Conservation (phyloP, 2,329 filamentous ascomycete species). For the Aspergillus ochraceus region DNA sequence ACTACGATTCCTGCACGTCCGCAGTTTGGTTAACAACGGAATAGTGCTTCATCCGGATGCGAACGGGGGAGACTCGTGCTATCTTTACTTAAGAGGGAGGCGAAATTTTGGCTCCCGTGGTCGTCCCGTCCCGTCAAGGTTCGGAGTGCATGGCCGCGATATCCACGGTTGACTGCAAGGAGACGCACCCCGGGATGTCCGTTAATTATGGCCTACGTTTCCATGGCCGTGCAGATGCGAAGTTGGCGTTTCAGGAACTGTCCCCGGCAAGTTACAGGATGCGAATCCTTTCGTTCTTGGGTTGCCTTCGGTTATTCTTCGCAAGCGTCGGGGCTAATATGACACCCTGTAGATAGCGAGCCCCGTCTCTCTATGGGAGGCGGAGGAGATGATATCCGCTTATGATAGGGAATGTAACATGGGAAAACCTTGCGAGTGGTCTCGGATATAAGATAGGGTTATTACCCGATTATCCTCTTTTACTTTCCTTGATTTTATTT, state of each 20-base stretch:
- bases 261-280: neutral
- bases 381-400: neutral
- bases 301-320: neutral
- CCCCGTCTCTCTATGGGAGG: neutral
- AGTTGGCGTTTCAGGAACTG: neutral
- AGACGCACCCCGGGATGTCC: neutral
- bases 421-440: neutral
- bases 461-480: neutral
- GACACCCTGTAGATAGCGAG: neutral
- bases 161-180: slow-evolving; percentile 35
- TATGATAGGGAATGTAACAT: neutral
- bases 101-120: slow-evolving; percentile 17
- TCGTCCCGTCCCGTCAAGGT: slow-evolving; percentile 43
- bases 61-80: neutral
- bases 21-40: neutral
- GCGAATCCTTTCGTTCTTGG: neutral
- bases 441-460: neutral
- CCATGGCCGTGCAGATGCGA: neutral
- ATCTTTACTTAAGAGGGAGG: neutral
- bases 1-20: neutral
- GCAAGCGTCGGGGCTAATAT: neutral
- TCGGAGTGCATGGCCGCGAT: slow-evolving; percentile 30
- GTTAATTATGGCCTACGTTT: neutral
- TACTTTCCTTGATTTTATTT: neutral
- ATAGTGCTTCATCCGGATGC: neutral